These are phyloP conservation scores for Eustoma russellianum DNA, from an alignment of 257 asterid species.

Conservation along the genomic window DNA sequence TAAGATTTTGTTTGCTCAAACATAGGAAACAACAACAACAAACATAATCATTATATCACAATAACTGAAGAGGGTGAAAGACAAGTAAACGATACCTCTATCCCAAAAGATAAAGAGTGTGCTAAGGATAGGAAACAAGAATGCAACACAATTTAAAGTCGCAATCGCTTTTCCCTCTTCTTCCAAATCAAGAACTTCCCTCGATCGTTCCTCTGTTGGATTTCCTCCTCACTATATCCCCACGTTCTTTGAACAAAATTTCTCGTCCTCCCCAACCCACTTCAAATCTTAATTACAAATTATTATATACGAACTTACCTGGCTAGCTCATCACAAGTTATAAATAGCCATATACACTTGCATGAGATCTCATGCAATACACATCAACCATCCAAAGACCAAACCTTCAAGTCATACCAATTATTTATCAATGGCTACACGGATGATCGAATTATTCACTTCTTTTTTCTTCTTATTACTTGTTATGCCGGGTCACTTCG, in stretches of 20 bases:
- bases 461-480: conserved; percentile 1
- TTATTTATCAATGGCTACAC: conserved; percentile 1
- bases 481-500: not conserved
- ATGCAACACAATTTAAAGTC: conserved; percentile 10
- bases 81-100: no score
- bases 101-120: no score
- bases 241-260: no score
- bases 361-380: not conserved
- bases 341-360: not conserved
- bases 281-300: no score
- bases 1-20: not conserved
- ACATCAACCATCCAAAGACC: not conserved
- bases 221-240: not conserved
- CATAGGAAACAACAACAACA: conserved; percentile 1
- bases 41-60: no score
- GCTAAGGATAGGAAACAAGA: no score
- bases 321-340: not conserved
- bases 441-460: not conserved
- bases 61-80: no score
- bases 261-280: no score
- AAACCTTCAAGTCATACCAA: no score
- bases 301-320: no score
- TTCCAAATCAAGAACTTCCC: conserved; percentile 13
- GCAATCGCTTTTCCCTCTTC: no score
- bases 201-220: not conserved